phyloP scores from a whole-genome alignment of 192 early-diverging fungal species.

The Coemansia sp. region DNA sequence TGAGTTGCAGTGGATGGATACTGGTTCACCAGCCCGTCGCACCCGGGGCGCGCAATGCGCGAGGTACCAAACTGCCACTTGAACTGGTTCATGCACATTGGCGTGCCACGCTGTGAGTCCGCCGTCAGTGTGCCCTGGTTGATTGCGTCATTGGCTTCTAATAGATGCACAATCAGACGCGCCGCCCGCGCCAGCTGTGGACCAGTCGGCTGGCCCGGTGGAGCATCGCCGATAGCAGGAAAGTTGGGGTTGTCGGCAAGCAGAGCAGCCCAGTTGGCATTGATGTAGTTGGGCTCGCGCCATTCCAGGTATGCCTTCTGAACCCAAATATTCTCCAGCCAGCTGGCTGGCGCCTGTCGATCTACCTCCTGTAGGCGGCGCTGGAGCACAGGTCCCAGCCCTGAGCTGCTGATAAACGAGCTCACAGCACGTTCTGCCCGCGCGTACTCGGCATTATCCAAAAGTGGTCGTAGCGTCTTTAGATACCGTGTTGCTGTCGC shows the following conservation, averaged over 20 bases:
- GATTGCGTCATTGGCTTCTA: constrained; percentile 74
- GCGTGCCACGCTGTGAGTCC: constrained; percentile 66
- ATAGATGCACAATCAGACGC: constrained; percentile 64
- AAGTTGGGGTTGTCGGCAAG: constrained; percentile 63
- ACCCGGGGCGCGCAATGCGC: constrained; percentile 65
- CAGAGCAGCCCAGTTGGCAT: constrained; percentile 87
- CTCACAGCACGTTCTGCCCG: constrained; percentile 65
- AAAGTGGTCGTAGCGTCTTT: constrained; percentile 65
- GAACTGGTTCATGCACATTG: constrained; percentile 96
- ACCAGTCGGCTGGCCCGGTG: constrained; percentile 59
- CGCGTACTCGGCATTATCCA: constrained; percentile 59
- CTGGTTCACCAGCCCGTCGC: constrained; percentile 70
- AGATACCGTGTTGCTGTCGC: constrained; percentile 81
- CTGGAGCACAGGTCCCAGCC: constrained; percentile 77
- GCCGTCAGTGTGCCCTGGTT: constrained; percentile 65
- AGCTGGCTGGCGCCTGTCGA: constrained; percentile 66
- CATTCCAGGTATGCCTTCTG: constrained; percentile 82
- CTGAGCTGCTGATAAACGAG: constrained; percentile 65
- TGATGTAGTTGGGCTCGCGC: constrained; percentile 79
- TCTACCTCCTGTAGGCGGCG: constrained; percentile 68
- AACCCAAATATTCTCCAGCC: constrained; percentile 88
- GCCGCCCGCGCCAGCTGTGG: constrained; percentile 81
- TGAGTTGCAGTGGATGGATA: constrained; percentile 76
- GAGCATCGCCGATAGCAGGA: constrained; percentile 37
- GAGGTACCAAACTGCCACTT: constrained; percentile 80